phyloP scores from a whole-genome alignment of 2,329 filamentous ascomycete species.

The Claviceps purpurea region DNA sequence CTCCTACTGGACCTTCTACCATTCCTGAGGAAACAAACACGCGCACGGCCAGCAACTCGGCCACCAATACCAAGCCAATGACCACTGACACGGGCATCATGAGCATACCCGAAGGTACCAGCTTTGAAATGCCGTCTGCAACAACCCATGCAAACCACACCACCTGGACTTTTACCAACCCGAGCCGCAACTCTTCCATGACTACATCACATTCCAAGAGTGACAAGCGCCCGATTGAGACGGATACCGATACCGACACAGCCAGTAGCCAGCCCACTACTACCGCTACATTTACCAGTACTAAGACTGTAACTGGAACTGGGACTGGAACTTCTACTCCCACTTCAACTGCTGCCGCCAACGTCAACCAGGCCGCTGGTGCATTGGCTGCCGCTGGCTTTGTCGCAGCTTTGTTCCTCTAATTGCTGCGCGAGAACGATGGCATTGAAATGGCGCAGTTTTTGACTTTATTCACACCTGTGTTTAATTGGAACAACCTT shows the following conservation, averaged over 20 bases:
- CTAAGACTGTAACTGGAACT: neutral
- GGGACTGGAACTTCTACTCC: neutral
- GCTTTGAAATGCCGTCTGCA: constrained; percentile 48
- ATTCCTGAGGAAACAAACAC: neutral
- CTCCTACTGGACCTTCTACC: no score
- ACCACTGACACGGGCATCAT: constrained; percentile 5
- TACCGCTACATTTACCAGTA: constrained; percentile 5
- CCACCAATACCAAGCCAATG: neutral
- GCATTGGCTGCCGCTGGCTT: constrained; percentile 25
- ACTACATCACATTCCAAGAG: neutral
- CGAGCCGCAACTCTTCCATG: constrained; percentile 2
- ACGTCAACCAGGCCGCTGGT: constrained; percentile 19
- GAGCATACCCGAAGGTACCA: constrained; percentile 25
- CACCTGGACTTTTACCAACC: neutral
- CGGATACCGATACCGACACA: neutral
- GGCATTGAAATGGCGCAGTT: neutral
- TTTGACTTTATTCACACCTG: no score
- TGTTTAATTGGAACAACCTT: no score
- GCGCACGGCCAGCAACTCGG: neutral
- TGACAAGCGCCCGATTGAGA: neutral
- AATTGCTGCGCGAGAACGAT: constrained; percentile 8
- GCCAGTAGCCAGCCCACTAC: constrained; percentile 1
- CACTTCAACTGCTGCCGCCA: constrained; percentile 16
- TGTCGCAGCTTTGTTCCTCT: constrained; percentile 28
- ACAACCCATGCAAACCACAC: neutral